Evolutionary conservation across 331 rosid genomes (phyloP).

Genomic region (Pyracantha coccinea): DNA sequence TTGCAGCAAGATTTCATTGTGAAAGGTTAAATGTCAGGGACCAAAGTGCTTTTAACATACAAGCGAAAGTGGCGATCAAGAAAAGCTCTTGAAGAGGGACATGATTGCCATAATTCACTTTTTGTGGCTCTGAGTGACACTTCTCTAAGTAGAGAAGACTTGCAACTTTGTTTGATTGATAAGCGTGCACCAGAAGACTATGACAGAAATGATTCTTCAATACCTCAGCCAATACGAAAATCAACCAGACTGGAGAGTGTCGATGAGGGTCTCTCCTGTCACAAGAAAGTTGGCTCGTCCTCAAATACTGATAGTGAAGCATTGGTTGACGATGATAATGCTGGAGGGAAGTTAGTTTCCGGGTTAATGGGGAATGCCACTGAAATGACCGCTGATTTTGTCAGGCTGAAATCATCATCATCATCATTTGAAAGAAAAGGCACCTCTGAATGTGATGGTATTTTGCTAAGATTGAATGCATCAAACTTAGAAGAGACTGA

Average conservation of each 20-base stretch:
- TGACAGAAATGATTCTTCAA: conserved; percentile 20
- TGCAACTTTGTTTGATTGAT: conserved; percentile 15
- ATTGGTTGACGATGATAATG: conserved; percentile 18
- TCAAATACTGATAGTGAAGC: conserved; percentile 14
- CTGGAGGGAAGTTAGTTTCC: conserved; percentile 19
- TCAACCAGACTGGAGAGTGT: conserved; percentile 11
- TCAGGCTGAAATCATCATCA: conserved; percentile 14
- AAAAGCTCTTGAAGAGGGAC: conserved; percentile 19
- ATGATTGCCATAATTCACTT: conserved; percentile 13
- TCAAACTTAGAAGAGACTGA: conserved; percentile 25
- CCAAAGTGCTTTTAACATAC: conserved; percentile 48
- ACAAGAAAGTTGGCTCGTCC: conserved; percentile 15
- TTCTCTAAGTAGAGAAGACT: conserved; percentile 10
- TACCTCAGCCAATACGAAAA: conserved; percentile 15
- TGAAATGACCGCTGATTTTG: conserved; percentile 16
- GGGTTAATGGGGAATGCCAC: conserved; percentile 14
- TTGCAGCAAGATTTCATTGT: conserved; percentile 10
- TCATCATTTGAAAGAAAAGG: conserved; percentile 21
- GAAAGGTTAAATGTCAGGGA: conserved; percentile 42
- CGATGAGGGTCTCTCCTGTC: conserved; percentile 17
- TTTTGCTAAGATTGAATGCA: conserved; percentile 16
- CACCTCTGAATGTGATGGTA: conserved; percentile 18
- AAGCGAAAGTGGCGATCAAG: conserved; percentile 40
- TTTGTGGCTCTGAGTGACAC: conserved; percentile 11
- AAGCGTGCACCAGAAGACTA: conserved; percentile 20